Evolutionary conservation across 805 yeast species (phyloP).

Genomic region (Barnettozyma californica): DNA sequence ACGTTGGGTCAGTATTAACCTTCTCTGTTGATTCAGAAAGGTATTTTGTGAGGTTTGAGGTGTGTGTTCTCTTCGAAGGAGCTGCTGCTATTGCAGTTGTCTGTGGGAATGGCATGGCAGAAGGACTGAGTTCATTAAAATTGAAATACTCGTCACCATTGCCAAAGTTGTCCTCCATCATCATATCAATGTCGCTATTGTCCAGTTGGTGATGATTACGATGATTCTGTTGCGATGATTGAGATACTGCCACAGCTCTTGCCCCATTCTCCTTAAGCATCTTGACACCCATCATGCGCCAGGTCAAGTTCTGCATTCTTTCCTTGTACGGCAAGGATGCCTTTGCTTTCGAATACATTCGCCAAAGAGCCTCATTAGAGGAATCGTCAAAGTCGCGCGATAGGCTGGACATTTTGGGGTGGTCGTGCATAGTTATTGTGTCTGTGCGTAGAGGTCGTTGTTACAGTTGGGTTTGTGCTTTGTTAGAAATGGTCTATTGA

Average conservation of each 20-base stretch:
- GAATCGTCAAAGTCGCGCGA: constrained; percentile 30
- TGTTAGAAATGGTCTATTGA: neutral
- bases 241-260: neutral
- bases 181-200: neutral
- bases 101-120: neutral
- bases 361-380: constrained; percentile 61
- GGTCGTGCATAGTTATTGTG: neutral
- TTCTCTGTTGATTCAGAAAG: constrained; percentile 11
- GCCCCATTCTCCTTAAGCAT: constrained; percentile 8
- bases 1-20: constrained; percentile 36
- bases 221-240: neutral
- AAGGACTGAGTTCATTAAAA: constrained; percentile 9
- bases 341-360: constrained; percentile 72
- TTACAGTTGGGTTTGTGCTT: neutral
- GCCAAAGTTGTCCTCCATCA: constrained; percentile 6
- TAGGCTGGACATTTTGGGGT: constrained; percentile 3
- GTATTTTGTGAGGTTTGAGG: constrained; percentile 23
- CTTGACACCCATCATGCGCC: constrained; percentile 76
- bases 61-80: constrained; percentile 6
- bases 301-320: constrained; percentile 79
- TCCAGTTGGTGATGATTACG: neutral
- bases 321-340: constrained; percentile 68
- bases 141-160: constrained; percentile 23
- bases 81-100: constrained; percentile 5
- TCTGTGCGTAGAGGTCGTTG: neutral